Conservation (phyloP, 208 protist genomes). For the Leishmania amazonensis region DNA sequence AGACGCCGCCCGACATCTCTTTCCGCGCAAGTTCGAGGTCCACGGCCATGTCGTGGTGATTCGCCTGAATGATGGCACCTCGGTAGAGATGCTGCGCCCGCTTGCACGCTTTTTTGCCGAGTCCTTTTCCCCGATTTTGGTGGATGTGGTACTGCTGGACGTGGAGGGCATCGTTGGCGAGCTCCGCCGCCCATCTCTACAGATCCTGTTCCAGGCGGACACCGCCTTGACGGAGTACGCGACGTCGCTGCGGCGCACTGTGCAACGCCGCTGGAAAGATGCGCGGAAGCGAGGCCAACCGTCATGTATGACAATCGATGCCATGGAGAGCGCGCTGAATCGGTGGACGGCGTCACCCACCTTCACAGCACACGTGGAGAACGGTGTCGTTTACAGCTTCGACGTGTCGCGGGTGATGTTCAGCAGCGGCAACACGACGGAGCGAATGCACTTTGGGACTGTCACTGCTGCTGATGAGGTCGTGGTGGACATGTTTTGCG, state of each 20-base stretch:
- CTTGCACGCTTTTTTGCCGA: slow-evolving; percentile 59
- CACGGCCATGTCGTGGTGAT: slow-evolving; percentile 87
- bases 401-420: slow-evolving; percentile 92
- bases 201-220: slow-evolving; percentile 32
- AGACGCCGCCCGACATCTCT: slow-evolving; percentile 37
- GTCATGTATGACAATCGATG: slow-evolving; percentile 14
- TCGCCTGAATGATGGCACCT: slow-evolving; percentile 58
- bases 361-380: slow-evolving; percentile 90
- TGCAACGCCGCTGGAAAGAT: slow-evolving; percentile 19
- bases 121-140: slow-evolving; percentile 57
- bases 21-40: slow-evolving; percentile 79
- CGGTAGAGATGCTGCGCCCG: slow-evolving; percentile 38
- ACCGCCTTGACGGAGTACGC: slow-evolving; percentile 17
- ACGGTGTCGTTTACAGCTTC: slow-evolving; percentile 87
- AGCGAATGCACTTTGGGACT: slow-evolving; percentile 88
- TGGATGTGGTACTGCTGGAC: slow-evolving; percentile 83
- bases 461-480: slow-evolving; percentile 68
- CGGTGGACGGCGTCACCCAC: slow-evolving; percentile 48
- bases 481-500: slow-evolving; percentile 94
- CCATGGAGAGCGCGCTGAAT: slow-evolving; percentile 27
- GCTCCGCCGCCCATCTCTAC: slow-evolving; percentile 65
- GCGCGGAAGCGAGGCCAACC: not conserved
- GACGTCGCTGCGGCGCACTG: slow-evolving; percentile 7
- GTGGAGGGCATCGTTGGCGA: slow-evolving; percentile 74
- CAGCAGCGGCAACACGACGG: slow-evolving; percentile 91